Percentiles rank a stretch among this genome's conserved stretches.
phyloP scores from a whole-genome alignment of 2,329 filamentous ascomycete genomes.

The Colletotrichum musae region DNA sequence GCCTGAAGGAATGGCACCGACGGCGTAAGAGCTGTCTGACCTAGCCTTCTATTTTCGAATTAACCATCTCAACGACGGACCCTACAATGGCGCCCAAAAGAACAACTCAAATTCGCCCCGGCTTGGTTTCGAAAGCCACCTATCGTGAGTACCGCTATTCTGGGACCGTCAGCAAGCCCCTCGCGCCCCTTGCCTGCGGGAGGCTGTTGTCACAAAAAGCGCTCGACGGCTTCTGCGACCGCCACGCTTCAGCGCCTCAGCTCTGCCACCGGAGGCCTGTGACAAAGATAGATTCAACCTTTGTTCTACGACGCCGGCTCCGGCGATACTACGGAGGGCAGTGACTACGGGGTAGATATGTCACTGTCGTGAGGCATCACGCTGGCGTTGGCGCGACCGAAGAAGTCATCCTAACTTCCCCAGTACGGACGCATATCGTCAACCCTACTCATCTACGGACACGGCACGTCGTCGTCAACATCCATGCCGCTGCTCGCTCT shows the following conservation, averaged over 20 bases:
- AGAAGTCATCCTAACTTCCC: too few relatives aligned
- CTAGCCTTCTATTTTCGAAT: too few relatives aligned
- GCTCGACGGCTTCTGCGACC: neutral
- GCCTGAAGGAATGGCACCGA: too few relatives aligned
- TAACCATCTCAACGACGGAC: too few relatives aligned
- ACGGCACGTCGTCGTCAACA: slow-evolving; percentile 10
- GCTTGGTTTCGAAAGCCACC: too few relatives aligned
- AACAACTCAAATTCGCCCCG: too few relatives aligned
- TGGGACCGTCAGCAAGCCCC: slow-evolving; percentile 19
- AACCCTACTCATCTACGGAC: neutral
- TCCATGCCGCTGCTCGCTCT: neutral
- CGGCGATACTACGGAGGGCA: slow-evolving; percentile 24
- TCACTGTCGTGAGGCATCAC: neutral
- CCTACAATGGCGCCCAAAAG: too few relatives aligned
- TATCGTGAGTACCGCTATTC: slow-evolving; percentile 19
- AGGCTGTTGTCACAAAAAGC: slow-evolving; percentile 17
- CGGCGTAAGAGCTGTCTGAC: too few relatives aligned
- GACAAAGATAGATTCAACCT: slow-evolving; percentile 29
- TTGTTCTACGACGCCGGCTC: slow-evolving; percentile 29
- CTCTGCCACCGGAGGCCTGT: slow-evolving; percentile 12
- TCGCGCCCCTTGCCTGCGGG: neutral
- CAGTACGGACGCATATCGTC: neutral
- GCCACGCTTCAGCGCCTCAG: slow-evolving; percentile 21
- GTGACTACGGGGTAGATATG: slow-evolving; percentile 11
- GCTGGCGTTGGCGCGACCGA: too few relatives aligned